These are phyloP conservation scores for Podaxis carcinomalis DNA, from an alignment of 768 basidiomycete species.

Conservation along the genomic window DNA sequence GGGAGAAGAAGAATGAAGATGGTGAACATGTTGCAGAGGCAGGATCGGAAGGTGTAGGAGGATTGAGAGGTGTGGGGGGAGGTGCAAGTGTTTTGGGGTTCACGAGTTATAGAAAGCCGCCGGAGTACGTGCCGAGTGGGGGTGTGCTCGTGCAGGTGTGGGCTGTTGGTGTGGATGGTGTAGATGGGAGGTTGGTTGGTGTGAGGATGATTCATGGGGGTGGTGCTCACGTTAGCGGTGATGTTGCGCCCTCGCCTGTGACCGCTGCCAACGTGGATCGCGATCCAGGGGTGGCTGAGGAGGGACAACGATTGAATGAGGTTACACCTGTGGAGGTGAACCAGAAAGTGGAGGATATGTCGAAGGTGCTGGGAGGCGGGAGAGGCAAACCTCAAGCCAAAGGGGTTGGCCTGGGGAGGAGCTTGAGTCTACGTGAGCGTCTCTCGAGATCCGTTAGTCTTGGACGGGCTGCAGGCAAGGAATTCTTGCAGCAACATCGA, in stretches of 20 bases:
- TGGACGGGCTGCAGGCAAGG: slow-evolving; percentile 4
- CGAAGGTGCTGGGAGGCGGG: slow-evolving; percentile 2
- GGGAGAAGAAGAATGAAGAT: background rate
- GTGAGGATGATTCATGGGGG: slow-evolving; percentile 26
- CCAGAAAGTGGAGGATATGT: background rate
- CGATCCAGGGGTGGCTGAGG: slow-evolving; percentile 7
- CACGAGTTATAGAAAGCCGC: slow-evolving; percentile 69
- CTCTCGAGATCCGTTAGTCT: slow-evolving; percentile 9
- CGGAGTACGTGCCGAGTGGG: slow-evolving; percentile 61
- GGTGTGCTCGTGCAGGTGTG: slow-evolving; percentile 84
- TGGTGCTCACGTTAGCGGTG: background rate
- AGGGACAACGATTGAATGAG: background rate
- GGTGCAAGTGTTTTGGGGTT: slow-evolving; percentile 47
- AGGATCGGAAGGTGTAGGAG: slow-evolving; percentile 17
- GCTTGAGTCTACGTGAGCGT: slow-evolving; percentile 15
- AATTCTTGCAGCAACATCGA: background rate
- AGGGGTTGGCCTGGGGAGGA: slow-evolving; percentile 12
- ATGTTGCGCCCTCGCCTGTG: background rate
- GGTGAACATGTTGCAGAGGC: slow-evolving; percentile 14
- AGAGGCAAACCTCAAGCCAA: slow-evolving; percentile 8
- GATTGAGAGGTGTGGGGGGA: slow-evolving; percentile 13
- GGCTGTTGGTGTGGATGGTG: slow-evolving; percentile 78
- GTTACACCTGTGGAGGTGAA: background rate
- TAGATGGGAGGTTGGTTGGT: slow-evolving; percentile 66
- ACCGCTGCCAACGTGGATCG: background rate